phyloP scores from a whole-genome alignment of 768 basidiomycete genomes.

The Lactarius tabidus region DNA sequence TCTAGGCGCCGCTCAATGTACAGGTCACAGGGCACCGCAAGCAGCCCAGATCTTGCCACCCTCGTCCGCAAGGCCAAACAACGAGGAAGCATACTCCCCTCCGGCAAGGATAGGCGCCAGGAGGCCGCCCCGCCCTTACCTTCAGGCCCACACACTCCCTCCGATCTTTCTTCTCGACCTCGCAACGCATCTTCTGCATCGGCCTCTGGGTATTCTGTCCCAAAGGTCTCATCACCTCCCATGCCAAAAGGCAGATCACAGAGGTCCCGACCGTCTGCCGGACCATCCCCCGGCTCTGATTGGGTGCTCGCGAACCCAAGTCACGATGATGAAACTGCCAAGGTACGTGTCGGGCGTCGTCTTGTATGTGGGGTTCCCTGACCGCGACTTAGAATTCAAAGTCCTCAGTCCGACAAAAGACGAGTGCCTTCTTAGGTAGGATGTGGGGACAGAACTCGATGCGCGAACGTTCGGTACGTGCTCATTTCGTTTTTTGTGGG shows the following conservation, averaged over 20 bases:
- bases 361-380: slow-evolving; percentile 13
- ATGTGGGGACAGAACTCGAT: slow-evolving; percentile 65
- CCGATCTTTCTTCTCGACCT: slow-evolving; percentile 25
- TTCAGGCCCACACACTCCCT: slow-evolving; percentile 10
- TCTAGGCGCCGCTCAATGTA: slow-evolving; percentile 82
- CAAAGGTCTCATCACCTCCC: slow-evolving; percentile 32
- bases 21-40: slow-evolving; percentile 82
- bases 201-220: slow-evolving; percentile 31
- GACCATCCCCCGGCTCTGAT: slow-evolving; percentile 37
- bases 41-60: slow-evolving; percentile 88
- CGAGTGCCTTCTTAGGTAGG: slow-evolving; percentile 76
- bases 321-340: slow-evolving; percentile 40
- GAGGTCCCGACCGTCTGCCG: slow-evolving; percentile 8
- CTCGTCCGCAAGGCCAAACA: slow-evolving; percentile 81
- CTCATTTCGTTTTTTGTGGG: slow-evolving; percentile 28
- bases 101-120: slow-evolving; percentile 33
- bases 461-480: slow-evolving; percentile 63
- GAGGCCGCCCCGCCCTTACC: slow-evolving; percentile 48
- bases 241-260: slow-evolving; percentile 28
- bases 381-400: slow-evolving; percentile 41
- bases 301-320: slow-evolving; percentile 47
- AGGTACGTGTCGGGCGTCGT: slow-evolving; percentile 40
- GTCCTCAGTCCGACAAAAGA: slow-evolving; percentile 69
- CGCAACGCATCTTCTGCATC: slow-evolving; percentile 44
- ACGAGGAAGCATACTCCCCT: slow-evolving; percentile 44